phyloP scores from a whole-genome alignment of 2,329 filamentous ascomycete genomes.

The Grosmannia clavigera region DNA sequence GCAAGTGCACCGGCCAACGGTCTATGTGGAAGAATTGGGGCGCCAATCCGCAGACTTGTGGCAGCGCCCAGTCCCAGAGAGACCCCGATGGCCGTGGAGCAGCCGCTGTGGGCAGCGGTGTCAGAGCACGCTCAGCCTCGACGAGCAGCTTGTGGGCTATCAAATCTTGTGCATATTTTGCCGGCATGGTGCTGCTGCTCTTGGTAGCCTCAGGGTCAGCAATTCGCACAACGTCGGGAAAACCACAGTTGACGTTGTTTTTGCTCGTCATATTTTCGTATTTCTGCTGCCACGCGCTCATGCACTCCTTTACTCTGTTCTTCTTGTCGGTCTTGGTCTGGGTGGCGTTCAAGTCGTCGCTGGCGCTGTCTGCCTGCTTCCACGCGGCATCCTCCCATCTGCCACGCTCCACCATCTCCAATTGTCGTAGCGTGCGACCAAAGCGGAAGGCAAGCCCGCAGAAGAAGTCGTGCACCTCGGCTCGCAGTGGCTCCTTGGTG shows the following conservation, averaged over 20 bases:
- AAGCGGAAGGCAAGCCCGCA: conserved; percentile 16
- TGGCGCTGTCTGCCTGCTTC: background rate
- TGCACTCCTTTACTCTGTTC: background rate
- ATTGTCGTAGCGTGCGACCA: conserved; percentile 14
- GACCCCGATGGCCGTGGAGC: conserved; percentile 12
- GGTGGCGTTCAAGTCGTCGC: background rate
- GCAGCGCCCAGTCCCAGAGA: conserved; percentile 24
- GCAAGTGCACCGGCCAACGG: conserved; percentile 34
- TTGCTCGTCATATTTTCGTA: conserved; percentile 1
- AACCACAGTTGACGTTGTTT: background rate
- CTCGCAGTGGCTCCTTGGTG: background rate
- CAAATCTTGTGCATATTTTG: conserved; percentile 14
- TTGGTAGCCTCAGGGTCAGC: conserved; percentile 17
- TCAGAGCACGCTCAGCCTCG: conserved; percentile 30
- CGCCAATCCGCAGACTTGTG: conserved; percentile 13
- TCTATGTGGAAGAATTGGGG: conserved; percentile 30
- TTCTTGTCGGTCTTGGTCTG: background rate
- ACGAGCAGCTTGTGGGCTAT: conserved; percentile 28
- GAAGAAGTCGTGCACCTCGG: conserved; percentile 15
- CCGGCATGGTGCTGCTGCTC: conserved; percentile 4
- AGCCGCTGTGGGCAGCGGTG: conserved; percentile 25
- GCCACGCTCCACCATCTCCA: conserved; percentile 6
- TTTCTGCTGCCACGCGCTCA: conserved; percentile 5
- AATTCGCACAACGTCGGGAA: conserved; percentile 19
- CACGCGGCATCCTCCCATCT: background rate